phyloP scores from a whole-genome alignment of 805 yeast genomes.

The Alloascoidea africana region DNA sequence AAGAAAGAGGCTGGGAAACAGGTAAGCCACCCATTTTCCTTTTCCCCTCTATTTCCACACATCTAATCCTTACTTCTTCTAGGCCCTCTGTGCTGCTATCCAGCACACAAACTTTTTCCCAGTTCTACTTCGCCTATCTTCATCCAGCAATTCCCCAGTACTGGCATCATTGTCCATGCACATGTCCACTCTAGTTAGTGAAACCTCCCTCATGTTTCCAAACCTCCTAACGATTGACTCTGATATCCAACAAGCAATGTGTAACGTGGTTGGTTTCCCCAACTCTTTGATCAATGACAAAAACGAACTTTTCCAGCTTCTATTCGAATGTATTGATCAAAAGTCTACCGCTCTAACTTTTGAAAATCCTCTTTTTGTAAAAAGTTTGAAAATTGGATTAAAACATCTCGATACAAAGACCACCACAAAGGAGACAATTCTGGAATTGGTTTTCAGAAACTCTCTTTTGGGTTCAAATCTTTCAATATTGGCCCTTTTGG shows the following conservation, averaged over 20 bases:
- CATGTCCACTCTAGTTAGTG: neutral
- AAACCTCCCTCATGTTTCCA: neutral
- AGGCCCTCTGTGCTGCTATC: neutral
- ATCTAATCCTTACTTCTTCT: too few relatives aligned
- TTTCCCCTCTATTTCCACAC: too few relatives aligned
- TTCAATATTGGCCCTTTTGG: neutral
- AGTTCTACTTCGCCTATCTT: neutral
- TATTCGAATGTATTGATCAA: neutral
- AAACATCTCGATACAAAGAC: neutral
- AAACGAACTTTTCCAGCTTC: neutral
- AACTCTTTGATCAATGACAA: neutral
- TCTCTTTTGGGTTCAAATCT: neutral
- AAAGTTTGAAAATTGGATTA: neutral
- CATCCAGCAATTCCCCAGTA: neutral
- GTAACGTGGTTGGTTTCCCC: neutral
- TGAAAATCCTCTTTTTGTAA: neutral
- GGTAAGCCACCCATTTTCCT: too few relatives aligned
- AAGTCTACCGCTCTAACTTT: neutral
- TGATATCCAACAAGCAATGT: neutral
- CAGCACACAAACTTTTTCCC: neutral
- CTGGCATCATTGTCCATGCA: neutral
- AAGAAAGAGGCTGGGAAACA: neutral
- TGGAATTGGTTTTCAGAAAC: neutral
- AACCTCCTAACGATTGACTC: neutral
- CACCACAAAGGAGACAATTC: neutral